A percentile compares a stretch with the other conserved stretches of the same genome.
These are phyloP conservation scores for Colletotrichum zoysiae DNA, from an alignment of 2,329 filamentous ascomycete species.

Conservation along the genomic window DNA sequence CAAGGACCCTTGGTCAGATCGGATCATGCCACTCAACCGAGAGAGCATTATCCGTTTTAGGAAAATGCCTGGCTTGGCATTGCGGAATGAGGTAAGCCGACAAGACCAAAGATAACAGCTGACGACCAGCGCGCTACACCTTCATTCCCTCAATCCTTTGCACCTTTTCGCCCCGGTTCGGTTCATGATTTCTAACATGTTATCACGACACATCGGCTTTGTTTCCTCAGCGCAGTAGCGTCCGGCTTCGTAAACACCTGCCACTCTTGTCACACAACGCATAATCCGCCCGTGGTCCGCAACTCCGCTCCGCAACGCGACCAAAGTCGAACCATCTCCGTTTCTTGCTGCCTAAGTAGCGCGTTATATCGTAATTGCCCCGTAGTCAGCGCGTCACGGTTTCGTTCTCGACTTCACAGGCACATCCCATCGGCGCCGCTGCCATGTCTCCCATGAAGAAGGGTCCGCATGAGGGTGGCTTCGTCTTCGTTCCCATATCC, in stretches of 20 bases:
- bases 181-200: no score
- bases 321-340: no score
- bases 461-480: slow-evolving; percentile 2
- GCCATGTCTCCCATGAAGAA: not conserved
- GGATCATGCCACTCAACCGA: not conserved
- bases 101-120: not conserved
- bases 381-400: not conserved
- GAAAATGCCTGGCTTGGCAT: slow-evolving; percentile 10
- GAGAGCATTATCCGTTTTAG: slow-evolving; percentile 9
- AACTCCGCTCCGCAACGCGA: not conserved
- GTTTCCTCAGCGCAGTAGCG: not conserved
- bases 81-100: not conserved
- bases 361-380: not conserved
- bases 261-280: not conserved
- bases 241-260: not conserved
- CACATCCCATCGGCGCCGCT: not conserved
- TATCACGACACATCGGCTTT: no score
- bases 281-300: not conserved
- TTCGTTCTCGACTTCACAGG: not conserved
- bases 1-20: not conserved
- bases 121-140: not conserved
- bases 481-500: slow-evolving; percentile 44
- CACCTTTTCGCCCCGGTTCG: not conserved
- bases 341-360: not conserved
- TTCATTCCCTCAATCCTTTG: not conserved